These are phyloP conservation scores for Lagerstroemia fauriei DNA, from an alignment of 441 rosid species.

Conservation along the genomic window DNA sequence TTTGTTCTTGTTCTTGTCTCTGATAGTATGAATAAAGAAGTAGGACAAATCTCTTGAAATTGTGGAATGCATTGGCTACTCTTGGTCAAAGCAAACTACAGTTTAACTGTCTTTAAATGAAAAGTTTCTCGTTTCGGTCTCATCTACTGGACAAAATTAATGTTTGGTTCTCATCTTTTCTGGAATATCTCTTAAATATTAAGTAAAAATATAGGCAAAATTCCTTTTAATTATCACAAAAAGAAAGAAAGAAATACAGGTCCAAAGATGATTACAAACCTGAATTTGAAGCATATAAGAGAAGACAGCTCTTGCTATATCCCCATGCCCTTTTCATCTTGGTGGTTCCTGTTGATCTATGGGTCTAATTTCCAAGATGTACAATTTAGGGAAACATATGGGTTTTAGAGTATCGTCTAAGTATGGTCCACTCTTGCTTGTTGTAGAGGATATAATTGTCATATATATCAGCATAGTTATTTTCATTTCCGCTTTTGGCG, in stretches of 20 bases:
- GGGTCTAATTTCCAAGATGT: not conserved
- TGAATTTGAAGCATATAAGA: not conserved
- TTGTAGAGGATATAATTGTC: not conserved
- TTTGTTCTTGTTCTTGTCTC: too few relatives aligned
- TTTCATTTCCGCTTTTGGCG: constrained; percentile 20
- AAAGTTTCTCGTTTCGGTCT: not conserved
- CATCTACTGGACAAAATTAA: not conserved
- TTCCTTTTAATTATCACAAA: too few relatives aligned
- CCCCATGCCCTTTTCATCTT: not conserved
- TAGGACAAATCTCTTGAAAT: not conserved
- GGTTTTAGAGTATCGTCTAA: not conserved
- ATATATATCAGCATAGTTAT: constrained; percentile 1
- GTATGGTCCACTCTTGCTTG: not conserved
- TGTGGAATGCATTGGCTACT: not conserved
- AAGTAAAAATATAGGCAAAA: not conserved
- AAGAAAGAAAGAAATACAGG: not conserved
- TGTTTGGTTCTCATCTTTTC: not conserved
- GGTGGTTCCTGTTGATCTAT: not conserved
- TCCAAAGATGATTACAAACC: not conserved
- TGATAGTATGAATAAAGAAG: not conserved
- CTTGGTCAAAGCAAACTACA: not conserved
- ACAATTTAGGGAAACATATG: not conserved
- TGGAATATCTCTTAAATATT: not conserved
- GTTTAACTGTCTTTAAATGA: not conserved
- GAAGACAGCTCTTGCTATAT: not conserved